Base-by-base conservation (phyloP, 352 stramenopile species). In the Pythium dissimile region DNA sequence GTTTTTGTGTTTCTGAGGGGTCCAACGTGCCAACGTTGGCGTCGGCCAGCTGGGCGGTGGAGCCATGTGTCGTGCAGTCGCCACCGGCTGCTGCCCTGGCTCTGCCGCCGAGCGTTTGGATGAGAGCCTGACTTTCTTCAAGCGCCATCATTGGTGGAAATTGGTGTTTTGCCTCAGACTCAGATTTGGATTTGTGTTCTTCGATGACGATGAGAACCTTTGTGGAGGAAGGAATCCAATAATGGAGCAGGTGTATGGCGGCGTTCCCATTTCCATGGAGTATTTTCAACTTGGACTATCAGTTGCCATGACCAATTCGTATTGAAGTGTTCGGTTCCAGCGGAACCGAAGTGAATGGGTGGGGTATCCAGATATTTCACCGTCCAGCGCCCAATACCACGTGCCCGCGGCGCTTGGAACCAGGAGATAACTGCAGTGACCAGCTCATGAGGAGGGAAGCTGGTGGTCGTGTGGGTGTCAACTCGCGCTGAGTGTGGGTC, bases 61-160 rank as follows among this genome's bases (percentile, higher is more conserved):
- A 62, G 54, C 54, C 54, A 62, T 62, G 54, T 62, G 54, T 62
- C 54, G 54, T 45, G 44, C 21, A 37, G 45, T 54, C 54, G 54
- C 54, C 32, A 62, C 54, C 54, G 43, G 46, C 53, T 61, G 53
- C 21, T 26, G 43, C 43, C 52, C 53, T 51, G 54, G 54, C 54
- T 62, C 54, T 62, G 54, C 45, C 45, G 44, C 51, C 39, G n/a
- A 27, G 34, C 47, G 47, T 27, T 23, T 44, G 32, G 23, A 41
- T 41, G 34, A 37, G 23, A 20, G 16, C 15, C 20, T 5, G 30
- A 15, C 7, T n/a, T 12, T 30, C 18, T 43, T 44, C 31, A 47
- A 37, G 18, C 12, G 18, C 15, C 12, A 4, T 37, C 32, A 62
- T 62, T 62, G 54, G 54, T 18, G 1, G 41, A 45, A 45, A 27